phyloP scores from a whole-genome alignment of 2,329 filamentous ascomycete genomes.

The Acephala macrosclerotiorum region DNA sequence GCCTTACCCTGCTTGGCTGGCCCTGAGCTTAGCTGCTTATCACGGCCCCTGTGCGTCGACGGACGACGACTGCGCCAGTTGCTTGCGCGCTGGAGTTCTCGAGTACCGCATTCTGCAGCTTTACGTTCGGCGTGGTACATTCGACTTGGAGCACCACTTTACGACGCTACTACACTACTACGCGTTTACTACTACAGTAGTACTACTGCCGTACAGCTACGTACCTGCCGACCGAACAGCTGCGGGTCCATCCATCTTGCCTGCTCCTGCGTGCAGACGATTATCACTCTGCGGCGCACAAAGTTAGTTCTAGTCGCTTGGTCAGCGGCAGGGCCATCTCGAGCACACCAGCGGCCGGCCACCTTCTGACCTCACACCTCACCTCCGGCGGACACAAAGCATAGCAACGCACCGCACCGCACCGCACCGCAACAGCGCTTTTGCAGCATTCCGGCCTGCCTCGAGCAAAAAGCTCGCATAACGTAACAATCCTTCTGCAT shows the following conservation, averaged over 20 bases:
- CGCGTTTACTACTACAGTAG: not conserved
- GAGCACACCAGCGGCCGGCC: too few relatives aligned
- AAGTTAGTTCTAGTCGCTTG: too few relatives aligned
- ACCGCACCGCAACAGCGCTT: too few relatives aligned
- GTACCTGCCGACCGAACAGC: not conserved
- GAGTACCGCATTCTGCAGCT: conserved; percentile 6
- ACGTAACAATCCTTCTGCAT: conserved; percentile 8
- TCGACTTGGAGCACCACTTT: not conserved
- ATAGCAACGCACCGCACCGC: too few relatives aligned
- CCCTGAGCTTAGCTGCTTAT: conserved; percentile 11
- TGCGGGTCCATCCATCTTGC: not conserved
- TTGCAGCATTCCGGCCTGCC: not conserved
- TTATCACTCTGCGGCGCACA: too few relatives aligned
- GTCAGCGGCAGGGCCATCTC: too few relatives aligned
- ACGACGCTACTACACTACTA: not conserved
- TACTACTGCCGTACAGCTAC: too few relatives aligned
- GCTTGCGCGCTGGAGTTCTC: not conserved
- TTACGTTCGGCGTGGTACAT: too few relatives aligned
- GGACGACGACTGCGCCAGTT: not conserved
- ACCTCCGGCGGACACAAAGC: too few relatives aligned
- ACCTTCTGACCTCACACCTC: too few relatives aligned
- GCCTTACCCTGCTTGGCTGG: conserved; percentile 7
- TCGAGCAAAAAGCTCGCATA: not conserved
- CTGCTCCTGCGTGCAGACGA: not conserved
- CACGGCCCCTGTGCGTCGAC: not conserved